phyloP scores from a whole-genome alignment of 2,329 filamentous ascomycete species.

The Grosmannia clavigera region DNA sequence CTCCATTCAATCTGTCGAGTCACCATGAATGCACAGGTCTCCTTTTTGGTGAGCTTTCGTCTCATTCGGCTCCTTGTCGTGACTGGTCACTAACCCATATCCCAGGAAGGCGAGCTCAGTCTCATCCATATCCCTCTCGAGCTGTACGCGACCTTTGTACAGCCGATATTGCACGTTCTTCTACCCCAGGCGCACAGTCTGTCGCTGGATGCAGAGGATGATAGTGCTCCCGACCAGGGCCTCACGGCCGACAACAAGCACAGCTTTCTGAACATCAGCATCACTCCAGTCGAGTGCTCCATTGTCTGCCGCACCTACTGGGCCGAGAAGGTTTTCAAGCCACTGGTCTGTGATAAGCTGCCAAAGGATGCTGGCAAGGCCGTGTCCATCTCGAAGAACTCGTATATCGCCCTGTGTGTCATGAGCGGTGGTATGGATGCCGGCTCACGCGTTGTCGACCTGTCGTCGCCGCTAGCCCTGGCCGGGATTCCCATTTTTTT shows the following conservation, averaged over 20 bases:
- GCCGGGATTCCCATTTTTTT: constrained; percentile 96
- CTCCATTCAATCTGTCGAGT: background rate
- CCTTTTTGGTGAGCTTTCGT: constrained; percentile 37
- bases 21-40: constrained; percentile 45
- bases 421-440: constrained; percentile 84
- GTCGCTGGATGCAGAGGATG: constrained; percentile 11
- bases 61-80: background rate
- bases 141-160: constrained; percentile 66
- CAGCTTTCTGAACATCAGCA: constrained; percentile 83
- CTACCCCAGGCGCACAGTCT: constrained; percentile 47
- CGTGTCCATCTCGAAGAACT: constrained; percentile 67
- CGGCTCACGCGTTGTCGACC: constrained; percentile 77
- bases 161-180: constrained; percentile 76
- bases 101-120: constrained; percentile 71
- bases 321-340: constrained; percentile 62
- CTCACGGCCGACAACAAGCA: constrained; percentile 45
- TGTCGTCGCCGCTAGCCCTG: constrained; percentile 81
- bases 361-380: constrained; percentile 36
- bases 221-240: constrained; percentile 28
- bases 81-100: background rate
- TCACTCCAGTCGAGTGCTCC: constrained; percentile 87
- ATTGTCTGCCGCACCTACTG: constrained; percentile 74
- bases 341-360: constrained; percentile 48
- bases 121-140: constrained; percentile 82
- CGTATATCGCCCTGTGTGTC: constrained; percentile 81